Base-by-base conservation (phyloP, 345 rosid species). In the Corchorus olitorius region DNA sequence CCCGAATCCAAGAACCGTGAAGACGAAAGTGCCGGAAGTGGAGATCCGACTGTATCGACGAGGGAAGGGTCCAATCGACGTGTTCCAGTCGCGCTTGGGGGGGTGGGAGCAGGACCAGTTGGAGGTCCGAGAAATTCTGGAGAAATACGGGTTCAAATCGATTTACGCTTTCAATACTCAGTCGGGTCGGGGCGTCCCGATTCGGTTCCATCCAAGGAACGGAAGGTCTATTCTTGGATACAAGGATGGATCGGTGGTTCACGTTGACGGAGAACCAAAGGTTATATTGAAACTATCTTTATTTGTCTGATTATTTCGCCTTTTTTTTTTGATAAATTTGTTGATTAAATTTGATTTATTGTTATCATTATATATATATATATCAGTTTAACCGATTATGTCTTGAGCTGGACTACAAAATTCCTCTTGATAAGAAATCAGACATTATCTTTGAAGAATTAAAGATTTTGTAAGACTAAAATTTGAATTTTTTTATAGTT, bases 81-180 rank as follows among this genome's bases (percentile, higher is more conserved):
- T 88, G 41, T 91, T 92, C 87, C 93, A 88, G 86, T 80, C 93
- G 58, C 82, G 71, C 69, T 83, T 92, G 76, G 92, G 90, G 34
- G 98, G 98, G 15, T 96, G 89, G 88, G 97, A 89, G 68, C 97
- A 88, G 85, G 88, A 93, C 83, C 94, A 93, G 90, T 89, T 96
- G 70, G 98, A 93, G 83, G 90, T 93, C 76, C 86, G 93, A 52
- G 85, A 91, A 53, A 87, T 92, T 63, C 90, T 92, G 6, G 92
- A 92, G 4, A 93, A 85, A 46, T 89, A 90, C 79, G 94, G 87
- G 13, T 86, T 91, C 59, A 92, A 93, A 84, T 88, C 97, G 13
- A 61, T 93, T 61, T 91, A 52, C 80, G 99, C 98, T 59, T 96
- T 89, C 92, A 84, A 83, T 83, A 88, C 84, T 27, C 78, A 72